Percentiles rank a stretch among this genome's conserved stretches.
Evolutionary conservation across 805 yeast species (phyloP).

Genomic region (Isabelozyma pseudorhagii): DNA sequence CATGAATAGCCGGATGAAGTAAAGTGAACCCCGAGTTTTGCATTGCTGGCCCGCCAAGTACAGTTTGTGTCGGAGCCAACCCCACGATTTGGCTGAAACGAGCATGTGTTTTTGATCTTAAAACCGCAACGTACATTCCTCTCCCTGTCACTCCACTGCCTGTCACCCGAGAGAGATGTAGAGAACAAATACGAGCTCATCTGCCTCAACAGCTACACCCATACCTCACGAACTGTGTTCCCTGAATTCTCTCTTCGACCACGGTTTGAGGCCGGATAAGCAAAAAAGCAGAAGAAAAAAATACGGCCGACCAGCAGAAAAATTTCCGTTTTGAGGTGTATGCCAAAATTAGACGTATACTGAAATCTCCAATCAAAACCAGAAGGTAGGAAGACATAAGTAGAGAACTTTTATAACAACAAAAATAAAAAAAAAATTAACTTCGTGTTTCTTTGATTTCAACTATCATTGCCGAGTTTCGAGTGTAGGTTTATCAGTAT

Average conservation of each 20-base stretch:
- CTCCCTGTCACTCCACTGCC: neutral
- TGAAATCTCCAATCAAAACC: too few relatives aligned
- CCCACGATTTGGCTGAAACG: neutral
- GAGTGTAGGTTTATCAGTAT: conserved; percentile 26
- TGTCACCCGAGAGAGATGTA: neutral
- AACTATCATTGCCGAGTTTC: too few relatives aligned
- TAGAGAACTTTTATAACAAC: too few relatives aligned
- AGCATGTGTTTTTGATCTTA: neutral
- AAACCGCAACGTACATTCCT: neutral
- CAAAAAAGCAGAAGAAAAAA: neutral
- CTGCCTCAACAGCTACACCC: neutral
- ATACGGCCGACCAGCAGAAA: neutral
- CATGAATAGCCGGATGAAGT: too few relatives aligned
- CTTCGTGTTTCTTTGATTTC: too few relatives aligned
- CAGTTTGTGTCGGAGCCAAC: neutral
- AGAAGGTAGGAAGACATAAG: too few relatives aligned
- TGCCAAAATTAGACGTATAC: neutral
- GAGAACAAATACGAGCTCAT: too few relatives aligned
- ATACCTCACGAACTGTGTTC: neutral
- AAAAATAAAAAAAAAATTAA: too few relatives aligned
- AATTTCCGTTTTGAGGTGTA: neutral
- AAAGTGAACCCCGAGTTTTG: too few relatives aligned
- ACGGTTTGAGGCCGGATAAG: neutral
- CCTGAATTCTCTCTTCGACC: neutral
- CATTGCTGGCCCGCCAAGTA: too few relatives aligned